Evolutionary conservation across 192 early-diverging fungal genomes (phyloP), one percentile per base, ranked within the genome.

Genomic region (Coemansia sp.): DNA sequence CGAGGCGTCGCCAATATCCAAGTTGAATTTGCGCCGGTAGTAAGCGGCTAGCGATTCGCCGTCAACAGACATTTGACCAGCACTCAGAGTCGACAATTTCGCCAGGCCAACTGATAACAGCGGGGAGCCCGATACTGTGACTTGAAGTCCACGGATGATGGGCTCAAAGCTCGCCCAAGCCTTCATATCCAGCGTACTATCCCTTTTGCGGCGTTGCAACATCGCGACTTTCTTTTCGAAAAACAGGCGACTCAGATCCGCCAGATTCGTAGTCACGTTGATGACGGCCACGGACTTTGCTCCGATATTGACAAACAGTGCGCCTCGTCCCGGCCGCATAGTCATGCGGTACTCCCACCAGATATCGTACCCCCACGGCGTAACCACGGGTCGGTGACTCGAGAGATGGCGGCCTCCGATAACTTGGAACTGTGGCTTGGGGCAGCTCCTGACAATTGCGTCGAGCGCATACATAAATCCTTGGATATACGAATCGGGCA

Each of bases 301-400:
- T 0, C 46, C 40, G 1, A 77, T 56, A 7, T 41, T 67, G 10
- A 68, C 45, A 17, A 62, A 62, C 14, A 71, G 29, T 2, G 29
- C n/a, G 1, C 43, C 32, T 4, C 37, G 56, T 1, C 64, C 56
- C 12, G 68, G 43, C 9, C 65, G 60, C 25, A 68, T 38, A 1
- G 78, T 71, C 29, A 58, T 40, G 12, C 64, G 64, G 59, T 75
- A 71, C 32, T 65, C 65, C 78, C 78, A 81, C 60, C 62, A 63
- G 20, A 75, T 45, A 4, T 70, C 69, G 45, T 59, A 74, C 25
- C 73, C 78, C 8, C 37, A 51, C 8, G 17, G 27, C 4, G 64
- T 70, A 12, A 10, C 3, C 4, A 67, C 37, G 0, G 24, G 17
- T 8, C 27, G 20, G 1, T 61, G 31, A 0, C n/a, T 5, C 10